These are phyloP conservation scores for Lanmaoa pseudosensibilis DNA, from an alignment of 768 basidiomycete species.

Conservation along the genomic window DNA sequence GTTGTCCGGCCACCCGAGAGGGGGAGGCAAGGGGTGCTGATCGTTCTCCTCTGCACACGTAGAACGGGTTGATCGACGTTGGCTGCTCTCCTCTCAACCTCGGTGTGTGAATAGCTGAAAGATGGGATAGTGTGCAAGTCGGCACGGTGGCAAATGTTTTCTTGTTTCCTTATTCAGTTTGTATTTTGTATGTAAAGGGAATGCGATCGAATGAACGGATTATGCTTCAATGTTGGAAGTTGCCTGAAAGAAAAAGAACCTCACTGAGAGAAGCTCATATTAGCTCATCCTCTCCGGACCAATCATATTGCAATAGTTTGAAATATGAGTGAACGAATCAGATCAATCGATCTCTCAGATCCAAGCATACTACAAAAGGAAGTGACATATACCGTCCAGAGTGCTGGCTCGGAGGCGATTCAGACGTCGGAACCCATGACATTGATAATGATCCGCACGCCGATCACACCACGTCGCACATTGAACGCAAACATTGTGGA, in stretches of 20 bases:
- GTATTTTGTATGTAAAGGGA: not conserved
- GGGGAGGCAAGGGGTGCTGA: not conserved
- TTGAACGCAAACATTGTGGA: no score
- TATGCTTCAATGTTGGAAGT: no score
- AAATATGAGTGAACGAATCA: not conserved
- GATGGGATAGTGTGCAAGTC: not conserved
- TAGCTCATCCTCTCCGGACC: no score
- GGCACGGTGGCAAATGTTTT: not conserved
- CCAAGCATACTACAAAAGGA: not conserved
- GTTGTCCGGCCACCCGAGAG: no score
- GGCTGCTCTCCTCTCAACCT: conserved; percentile 19
- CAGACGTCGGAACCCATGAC: not conserved
- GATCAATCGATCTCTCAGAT: no score
- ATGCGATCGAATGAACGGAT: not conserved
- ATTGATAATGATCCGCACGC: not conserved
- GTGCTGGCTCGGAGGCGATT: not conserved
- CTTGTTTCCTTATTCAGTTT: not conserved
- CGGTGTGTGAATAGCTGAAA: not conserved
- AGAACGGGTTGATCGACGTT: conserved; percentile 13
- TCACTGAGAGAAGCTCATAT: not conserved
- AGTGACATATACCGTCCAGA: not conserved
- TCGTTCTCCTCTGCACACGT: no score
- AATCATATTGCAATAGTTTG: not conserved
- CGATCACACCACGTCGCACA: no score
- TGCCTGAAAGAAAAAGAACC: not conserved